Evolutionary conservation across 805 yeast species (phyloP).

Genomic region (Vanderwaltozyma yarrowii): DNA sequence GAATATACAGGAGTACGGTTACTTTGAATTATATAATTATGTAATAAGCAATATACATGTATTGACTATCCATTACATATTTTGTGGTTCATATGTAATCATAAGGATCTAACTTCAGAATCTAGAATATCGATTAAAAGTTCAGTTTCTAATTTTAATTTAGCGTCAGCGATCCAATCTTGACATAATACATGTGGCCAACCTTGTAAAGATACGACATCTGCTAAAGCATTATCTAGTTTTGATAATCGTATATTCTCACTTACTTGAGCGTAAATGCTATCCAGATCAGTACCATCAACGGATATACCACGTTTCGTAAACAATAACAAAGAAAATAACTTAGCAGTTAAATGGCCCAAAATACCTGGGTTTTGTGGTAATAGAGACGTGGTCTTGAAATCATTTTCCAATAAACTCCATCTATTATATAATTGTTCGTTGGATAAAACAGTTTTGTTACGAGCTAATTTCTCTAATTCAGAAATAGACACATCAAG

Average conservation of each 20-base stretch:
- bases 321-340: constrained; percentile 67
- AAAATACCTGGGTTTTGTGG: constrained; percentile 95
- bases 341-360: constrained; percentile 75
- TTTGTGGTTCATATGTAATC: too few species aligned
- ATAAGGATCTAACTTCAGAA: constrained; percentile 46
- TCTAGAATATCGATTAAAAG: constrained; percentile 63
- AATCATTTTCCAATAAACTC: constrained; percentile 71
- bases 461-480: constrained; percentile 32
- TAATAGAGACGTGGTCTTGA: constrained; percentile 76
- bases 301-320: constrained; percentile 69
- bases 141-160: constrained; percentile 83
- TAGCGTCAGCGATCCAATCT: constrained; percentile 85
- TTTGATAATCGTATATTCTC: constrained; percentile 64
- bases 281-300: constrained; percentile 73
- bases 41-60: too few species aligned
- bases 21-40: too few species aligned
- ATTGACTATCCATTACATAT: too few species aligned
- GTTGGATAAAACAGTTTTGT: constrained; percentile 56
- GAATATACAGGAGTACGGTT: too few species aligned
- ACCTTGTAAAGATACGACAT: constrained; percentile 80
- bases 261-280: constrained; percentile 78
- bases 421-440: constrained; percentile 74
- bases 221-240: constrained; percentile 84
- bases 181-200: constrained; percentile 85
- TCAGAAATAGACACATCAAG: constrained; percentile 29